These are phyloP conservation scores for Coemansia sp. DNA, from an alignment of 192 early-diverging fungal species.

Conservation along the genomic window DNA sequence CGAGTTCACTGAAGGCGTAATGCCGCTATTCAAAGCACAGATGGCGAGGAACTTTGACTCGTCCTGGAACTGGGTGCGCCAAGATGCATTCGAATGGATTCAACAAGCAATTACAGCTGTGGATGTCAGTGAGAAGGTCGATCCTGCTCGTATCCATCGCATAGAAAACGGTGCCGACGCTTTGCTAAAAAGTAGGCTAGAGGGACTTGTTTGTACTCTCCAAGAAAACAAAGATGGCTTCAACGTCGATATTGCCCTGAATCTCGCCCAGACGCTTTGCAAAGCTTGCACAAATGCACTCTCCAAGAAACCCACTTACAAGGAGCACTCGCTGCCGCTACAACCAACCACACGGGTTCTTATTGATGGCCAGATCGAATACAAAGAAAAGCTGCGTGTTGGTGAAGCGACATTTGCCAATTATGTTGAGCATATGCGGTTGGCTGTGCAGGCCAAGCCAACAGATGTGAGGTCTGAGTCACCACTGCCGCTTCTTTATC, in stretches of 20 bases:
- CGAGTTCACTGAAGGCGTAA: slow-evolving; percentile 69
- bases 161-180: slow-evolving; percentile 83
- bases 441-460: neutral
- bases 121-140: slow-evolving; percentile 54
- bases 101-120: slow-evolving; percentile 72
- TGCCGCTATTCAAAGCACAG: slow-evolving; percentile 69
- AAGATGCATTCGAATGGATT: slow-evolving; percentile 53
- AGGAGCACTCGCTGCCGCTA: slow-evolving; percentile 78
- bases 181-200: slow-evolving; percentile 71
- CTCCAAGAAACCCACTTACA: slow-evolving; percentile 70
- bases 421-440: neutral
- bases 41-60: slow-evolving; percentile 92
- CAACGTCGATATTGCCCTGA: slow-evolving; percentile 39
- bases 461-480: neutral
- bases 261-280: slow-evolving; percentile 65
- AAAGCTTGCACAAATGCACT: slow-evolving; percentile 76
- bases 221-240: neutral
- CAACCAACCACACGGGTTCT: slow-evolving; percentile 69
- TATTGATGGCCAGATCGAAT: slow-evolving; percentile 70
- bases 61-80: slow-evolving; percentile 91
- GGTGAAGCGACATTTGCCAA: slow-evolving; percentile 29
- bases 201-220: slow-evolving; percentile 69
- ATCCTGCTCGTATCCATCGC: slow-evolving; percentile 6
- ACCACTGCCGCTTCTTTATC: neutral
- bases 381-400: slow-evolving; percentile 74